Evolutionary conservation across 495 filamentous ascomycete species (phyloP), one percentile per base, ranked within the genome.

Genomic region (Diplogelasinospora grovesii): DNA sequence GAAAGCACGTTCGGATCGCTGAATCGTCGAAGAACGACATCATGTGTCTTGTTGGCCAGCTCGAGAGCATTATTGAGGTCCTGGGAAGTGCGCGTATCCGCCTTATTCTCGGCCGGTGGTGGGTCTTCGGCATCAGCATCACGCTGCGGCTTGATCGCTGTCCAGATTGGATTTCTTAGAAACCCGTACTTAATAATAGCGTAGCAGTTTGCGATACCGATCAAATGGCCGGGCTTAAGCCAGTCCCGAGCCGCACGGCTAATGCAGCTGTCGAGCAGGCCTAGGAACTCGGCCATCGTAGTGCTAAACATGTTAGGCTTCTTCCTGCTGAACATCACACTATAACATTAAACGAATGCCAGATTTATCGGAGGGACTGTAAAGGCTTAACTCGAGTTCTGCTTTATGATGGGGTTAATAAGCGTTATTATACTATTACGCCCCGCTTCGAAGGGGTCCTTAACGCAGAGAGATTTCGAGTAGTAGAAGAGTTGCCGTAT

Each of bases 401-500:
- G 41, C 16, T 67, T 56, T 21, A 81, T 56, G n/a, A 85, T 65
- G 4, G 83, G 82, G 39, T 76, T 77, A 47, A 87, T 81, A 0
- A 89, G 59, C 2, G 82, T 82, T 49, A 75, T 58, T 38, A 89
- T 78, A 36, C 80, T 85, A 37, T 85, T 79, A n/a, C 74, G 66
- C 10, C 85, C 77, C 16, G 73, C 75, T 5, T 41, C 45, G 45
- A 83, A 86, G 0, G 79, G 74, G 7, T 65, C 59, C 0, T 62
- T 54, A 3, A 71, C 68, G n/a, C 66, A 70, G 8, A 68, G 55
- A 1, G 64, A 63, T 36, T 69, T 69, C 1, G 53, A 37, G 33
- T 92, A 93, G 46, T 80, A 82, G 44, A 80, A 88, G 0, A 92
- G 59, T 54, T 92, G 86, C 43, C 82, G 78, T 0, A 87, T 49